Percentiles rank a stretch among this genome's conserved stretches.
Evolutionary conservation across 768 basidiomycete species (phyloP).

Genomic region (Clavaria fumosa): DNA sequence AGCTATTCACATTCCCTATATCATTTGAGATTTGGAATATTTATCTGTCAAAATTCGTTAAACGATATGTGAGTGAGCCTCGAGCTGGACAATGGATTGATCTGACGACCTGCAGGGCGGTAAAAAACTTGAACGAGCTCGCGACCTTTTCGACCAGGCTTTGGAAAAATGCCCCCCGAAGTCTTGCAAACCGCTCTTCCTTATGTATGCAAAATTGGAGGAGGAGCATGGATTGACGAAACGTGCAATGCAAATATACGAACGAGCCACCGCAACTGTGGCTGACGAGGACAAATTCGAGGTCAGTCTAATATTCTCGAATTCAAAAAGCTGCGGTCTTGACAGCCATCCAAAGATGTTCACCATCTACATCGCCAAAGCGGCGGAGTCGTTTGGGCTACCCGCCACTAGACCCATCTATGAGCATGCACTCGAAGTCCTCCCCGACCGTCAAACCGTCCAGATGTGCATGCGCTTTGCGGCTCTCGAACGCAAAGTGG

Average conservation of each 20-base stretch:
- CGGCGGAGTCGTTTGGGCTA: slow-evolving; percentile 87
- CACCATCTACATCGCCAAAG: slow-evolving; percentile 94
- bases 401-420: slow-evolving; percentile 95
- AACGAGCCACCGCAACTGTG: slow-evolving; percentile 79
- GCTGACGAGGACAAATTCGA: slow-evolving; percentile 89
- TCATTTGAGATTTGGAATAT: slow-evolving; percentile 99
- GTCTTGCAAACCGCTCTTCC: slow-evolving; percentile 85
- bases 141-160: slow-evolving; percentile 96
- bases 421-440: slow-evolving; percentile 81
- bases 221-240: slow-evolving; percentile 93
- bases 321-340: neutral
- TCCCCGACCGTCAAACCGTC: slow-evolving; percentile 89
- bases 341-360: slow-evolving; percentile 51
- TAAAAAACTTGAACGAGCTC: slow-evolving; percentile 84
- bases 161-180: slow-evolving; percentile 92
- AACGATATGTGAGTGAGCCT: slow-evolving; percentile 65
- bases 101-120: slow-evolving; percentile 45
- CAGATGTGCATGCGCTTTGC: slow-evolving; percentile 98
- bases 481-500: slow-evolving; percentile 88
- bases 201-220: slow-evolving; percentile 93
- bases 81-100: neutral
- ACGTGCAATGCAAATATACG: slow-evolving; percentile 90
- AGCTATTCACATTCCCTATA: slow-evolving; percentile 93
- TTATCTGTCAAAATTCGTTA: slow-evolving; percentile 91
- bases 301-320: slow-evolving; percentile 28